Base-by-base conservation (phyloP, 768 basidiomycete species). In the Ramaria sp. region DNA sequence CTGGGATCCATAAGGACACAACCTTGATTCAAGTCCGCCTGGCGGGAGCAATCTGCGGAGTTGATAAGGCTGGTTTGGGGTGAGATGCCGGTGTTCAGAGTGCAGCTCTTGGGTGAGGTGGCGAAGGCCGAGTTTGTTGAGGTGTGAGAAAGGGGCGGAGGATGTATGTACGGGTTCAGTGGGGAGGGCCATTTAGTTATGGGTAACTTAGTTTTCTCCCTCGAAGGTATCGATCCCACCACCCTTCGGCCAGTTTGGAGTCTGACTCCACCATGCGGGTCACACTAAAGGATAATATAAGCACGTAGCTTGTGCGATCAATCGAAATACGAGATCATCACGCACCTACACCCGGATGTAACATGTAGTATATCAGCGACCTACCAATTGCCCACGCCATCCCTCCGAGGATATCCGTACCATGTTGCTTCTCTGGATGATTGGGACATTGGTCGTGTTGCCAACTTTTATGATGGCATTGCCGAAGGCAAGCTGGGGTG, bases 151-250 rank as follows among this genome's bases (percentile, higher is more conserved):
- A 10, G 24, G 45, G 15, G 24, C 6, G 15, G n/a, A n/a, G 6
- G 24, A 6, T 19, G n/a, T 19, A 30, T 13, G 24, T 57, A 75
- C 78, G 0, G 78, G 67, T 41, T n/a, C 71, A 0, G 88, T 88
- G 67, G 91, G 90, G 13, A 91, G 71, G 0, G 90, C 76, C 76
- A 86, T 81, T 65, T 86, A 84, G 60, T 84, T 88, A 53, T 72
- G 70, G 3, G 74, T 73, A 41, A 77, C 77, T 50, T 77, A 65
- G 68, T 93, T 92, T 60, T 91, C 83, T 34, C 82, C 86, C 39
- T 67, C 90, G 58, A 92, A 79, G 10, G 85, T 86, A 67, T 92
- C 90, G 60, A 87, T 84, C 65, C 88, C 84, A 5, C 55, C 55
- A n/a, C 55, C 55, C 19, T 66, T 2, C 39, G 85, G 85, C 84